Base-by-base conservation (phyloP, 441 rosid genomes). In the Cnidoscolus chayamansa region DNA sequence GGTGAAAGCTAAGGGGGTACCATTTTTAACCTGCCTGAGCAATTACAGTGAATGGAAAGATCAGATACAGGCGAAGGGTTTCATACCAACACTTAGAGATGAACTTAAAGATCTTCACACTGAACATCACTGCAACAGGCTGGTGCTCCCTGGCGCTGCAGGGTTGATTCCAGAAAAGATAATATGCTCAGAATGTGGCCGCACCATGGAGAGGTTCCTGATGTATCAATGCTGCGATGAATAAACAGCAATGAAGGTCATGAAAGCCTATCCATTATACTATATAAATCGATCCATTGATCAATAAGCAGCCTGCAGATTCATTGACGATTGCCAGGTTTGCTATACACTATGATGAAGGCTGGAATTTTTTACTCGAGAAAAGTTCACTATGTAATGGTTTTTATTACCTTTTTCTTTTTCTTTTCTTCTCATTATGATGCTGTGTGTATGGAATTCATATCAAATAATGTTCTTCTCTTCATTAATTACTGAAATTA, bases 171-270 rank as follows among this genome's bases (percentile, higher is more conserved):
- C 91, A 1, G 86, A 90, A 56, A 75, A 68, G 47, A 76, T 90
- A 8, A 79, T 67, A 56, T 92, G 96, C 78, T 65, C 85, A 0
- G 92, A 87, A 73, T 90, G 97, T 32, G 69, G 78, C 63, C 79
- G 86, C 19, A 5, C 25, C 74, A 88, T 88, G 97, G 88, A 88
- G 51, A 90, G 72, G 80, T 83, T 75, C 82, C 67, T 80, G 67
- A 70, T 85, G 79, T 90, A 82, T 75, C 80, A 72, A 61, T 92
- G 96, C 82, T 89, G 91, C 65, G 83, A 83, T 53, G 91, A 88
- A 63, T 86, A 65, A 86, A n/a, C 51, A 54, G 51, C 48, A 49
- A 16, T 3, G 13, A 19, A 32, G 47, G 13, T 43, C 32, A 10
- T 55, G 13, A 19, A 1, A 56, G 0, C 40, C 45, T 40, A 40